phyloP scores from a whole-genome alignment of 2,329 filamentous ascomycete genomes.

The Fusarium liriodendri region DNA sequence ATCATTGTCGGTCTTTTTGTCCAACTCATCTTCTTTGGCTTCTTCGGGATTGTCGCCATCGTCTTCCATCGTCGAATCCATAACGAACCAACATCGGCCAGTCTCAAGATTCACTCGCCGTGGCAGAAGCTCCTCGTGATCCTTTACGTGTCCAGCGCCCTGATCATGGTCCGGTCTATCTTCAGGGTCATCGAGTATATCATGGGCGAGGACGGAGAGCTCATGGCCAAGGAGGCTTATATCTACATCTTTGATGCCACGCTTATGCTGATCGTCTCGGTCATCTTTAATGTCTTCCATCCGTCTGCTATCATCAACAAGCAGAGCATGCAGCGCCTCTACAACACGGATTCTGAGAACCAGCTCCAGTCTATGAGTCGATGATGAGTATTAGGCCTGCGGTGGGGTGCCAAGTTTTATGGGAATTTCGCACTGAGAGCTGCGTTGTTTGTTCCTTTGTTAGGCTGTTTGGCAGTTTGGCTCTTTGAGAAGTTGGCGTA shows the following conservation, averaged over 20 bases:
- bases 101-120: conserved; percentile 26
- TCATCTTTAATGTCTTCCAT: neutral
- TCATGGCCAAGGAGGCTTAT: conserved; percentile 45
- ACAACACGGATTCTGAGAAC: neutral
- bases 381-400: neutral
- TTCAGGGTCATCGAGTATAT: conserved; percentile 55
- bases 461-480: neutral
- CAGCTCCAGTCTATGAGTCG: neutral
- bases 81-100: neutral
- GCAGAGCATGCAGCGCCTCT: neutral
- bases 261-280: conserved; percentile 39
- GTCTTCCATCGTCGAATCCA: conserved; percentile 54
- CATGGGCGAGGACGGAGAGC: conserved; percentile 43
- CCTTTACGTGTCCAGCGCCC: conserved; percentile 31
- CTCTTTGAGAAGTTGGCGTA: neutral
- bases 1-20: conserved; percentile 63
- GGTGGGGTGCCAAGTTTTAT: neutral
- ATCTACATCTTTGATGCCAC: conserved; percentile 50
- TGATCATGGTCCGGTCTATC: conserved; percentile 53
- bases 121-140: conserved; percentile 41
- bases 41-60: conserved; percentile 60
- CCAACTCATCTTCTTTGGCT: conserved; percentile 63
- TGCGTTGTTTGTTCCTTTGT: neutral
- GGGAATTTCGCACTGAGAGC: neutral
- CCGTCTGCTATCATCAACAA: conserved; percentile 10